These are phyloP conservation scores for Emmonsiellopsis sp. DNA, from an alignment of 2,329 filamentous ascomycete genomes.

Conservation along the genomic window DNA sequence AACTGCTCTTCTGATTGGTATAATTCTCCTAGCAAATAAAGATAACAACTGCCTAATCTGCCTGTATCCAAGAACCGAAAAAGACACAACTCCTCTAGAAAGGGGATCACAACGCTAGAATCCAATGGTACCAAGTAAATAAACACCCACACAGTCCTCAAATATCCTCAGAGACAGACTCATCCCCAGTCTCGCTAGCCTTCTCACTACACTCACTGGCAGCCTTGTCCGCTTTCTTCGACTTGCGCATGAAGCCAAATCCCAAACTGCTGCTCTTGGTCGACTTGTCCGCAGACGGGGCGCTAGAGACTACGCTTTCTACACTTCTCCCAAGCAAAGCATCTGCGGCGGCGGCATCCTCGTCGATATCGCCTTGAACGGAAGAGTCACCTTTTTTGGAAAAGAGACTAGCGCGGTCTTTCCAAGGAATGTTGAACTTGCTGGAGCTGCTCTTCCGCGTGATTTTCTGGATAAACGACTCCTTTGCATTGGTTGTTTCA, in stretches of 20 bases:
- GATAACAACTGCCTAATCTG: neutral
- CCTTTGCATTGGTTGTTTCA: conserved; percentile 34
- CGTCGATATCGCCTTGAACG: conserved; percentile 31
- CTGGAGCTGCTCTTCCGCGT: conserved; percentile 43
- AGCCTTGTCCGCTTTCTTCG: conserved; percentile 33
- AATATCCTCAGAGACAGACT: conserved; percentile 29
- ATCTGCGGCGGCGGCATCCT: conserved; percentile 29
- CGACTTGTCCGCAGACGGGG: conserved; percentile 33
- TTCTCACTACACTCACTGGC: conserved; percentile 35
- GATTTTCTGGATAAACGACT: conserved; percentile 44
- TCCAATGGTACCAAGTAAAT: too few relatives aligned
- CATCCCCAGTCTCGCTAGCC: conserved; percentile 36
- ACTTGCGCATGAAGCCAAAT: conserved; percentile 40
- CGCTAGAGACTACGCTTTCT: conserved; percentile 33
- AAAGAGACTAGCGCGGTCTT: conserved; percentile 40
- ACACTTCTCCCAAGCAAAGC: conserved; percentile 35
- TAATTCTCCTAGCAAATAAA: too few relatives aligned
- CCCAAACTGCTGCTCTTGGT: conserved; percentile 36
- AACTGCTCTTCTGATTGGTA: too few relatives aligned
- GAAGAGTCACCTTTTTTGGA: conserved; percentile 36
- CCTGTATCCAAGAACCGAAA: neutral
- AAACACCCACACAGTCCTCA: neutral
- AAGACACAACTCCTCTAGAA: neutral
- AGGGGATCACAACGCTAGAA: too few relatives aligned
- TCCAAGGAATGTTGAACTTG: conserved; percentile 44